A percentile compares a stretch with the other conserved stretches of the same genome.
Evolutionary conservation across 2,329 filamentous ascomycete genomes (phyloP).

Genomic region (Amylocarpus encephaloides): DNA sequence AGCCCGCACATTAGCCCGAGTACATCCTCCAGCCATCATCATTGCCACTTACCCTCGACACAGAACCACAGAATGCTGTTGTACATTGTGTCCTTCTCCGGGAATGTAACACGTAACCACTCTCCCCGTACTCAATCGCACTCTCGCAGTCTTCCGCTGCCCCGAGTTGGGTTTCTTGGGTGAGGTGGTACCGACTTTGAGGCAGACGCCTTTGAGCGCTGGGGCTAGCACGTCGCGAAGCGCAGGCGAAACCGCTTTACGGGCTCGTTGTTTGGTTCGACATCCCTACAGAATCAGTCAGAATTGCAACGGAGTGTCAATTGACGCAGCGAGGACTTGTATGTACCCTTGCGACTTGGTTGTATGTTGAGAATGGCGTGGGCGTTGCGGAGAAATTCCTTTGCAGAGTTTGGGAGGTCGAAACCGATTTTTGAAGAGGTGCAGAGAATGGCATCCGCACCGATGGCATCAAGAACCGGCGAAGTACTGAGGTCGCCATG

Average conservation of each 20-base stretch:
- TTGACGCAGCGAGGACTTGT: neutral
- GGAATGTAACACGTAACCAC: constrained; percentile 92
- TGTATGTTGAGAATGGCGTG: constrained; percentile 26
- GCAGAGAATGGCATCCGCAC: constrained; percentile 11
- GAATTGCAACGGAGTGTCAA: neutral
- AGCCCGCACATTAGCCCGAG: neutral
- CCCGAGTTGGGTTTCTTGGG: constrained; percentile 99
- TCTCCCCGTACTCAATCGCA: constrained; percentile 79
- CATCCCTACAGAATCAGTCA: constrained; percentile 46
- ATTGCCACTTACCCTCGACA: constrained; percentile 58
- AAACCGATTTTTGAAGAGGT: neutral
- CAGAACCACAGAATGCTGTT: constrained; percentile 96
- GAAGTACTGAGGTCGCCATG: constrained; percentile 20
- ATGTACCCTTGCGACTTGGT: constrained; percentile 28
- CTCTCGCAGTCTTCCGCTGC: constrained; percentile 90
- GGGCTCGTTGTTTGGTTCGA: constrained; percentile 70
- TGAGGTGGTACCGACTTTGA: constrained; percentile 88
- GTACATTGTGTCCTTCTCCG: constrained; percentile 96
- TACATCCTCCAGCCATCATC: neutral
- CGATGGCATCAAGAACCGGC: constrained; percentile 18
- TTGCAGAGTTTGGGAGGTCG: constrained; percentile 5
- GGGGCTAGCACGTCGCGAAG: constrained; percentile 63
- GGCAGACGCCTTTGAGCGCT: constrained; percentile 88
- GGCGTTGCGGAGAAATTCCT: constrained; percentile 29
- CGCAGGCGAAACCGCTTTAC: constrained; percentile 83